Percentiles rank a stretch among this genome's conserved stretches.
Conservation (phyloP, 768 basidiomycete species). For the Russula ochroleuca region DNA sequence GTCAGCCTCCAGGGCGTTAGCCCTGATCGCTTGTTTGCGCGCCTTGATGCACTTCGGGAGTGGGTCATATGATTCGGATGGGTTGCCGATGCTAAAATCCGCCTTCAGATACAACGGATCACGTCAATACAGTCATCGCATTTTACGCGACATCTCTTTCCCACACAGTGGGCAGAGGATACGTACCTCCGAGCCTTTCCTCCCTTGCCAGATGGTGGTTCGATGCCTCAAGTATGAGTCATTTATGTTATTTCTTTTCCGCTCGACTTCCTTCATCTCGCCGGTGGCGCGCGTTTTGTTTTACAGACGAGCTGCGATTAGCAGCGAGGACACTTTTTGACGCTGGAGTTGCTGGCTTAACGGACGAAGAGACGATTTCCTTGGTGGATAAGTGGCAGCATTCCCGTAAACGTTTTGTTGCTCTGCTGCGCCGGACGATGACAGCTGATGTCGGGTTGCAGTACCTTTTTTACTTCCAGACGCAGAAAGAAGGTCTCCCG, state of each 20-base stretch:
- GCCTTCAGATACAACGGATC: slow-evolving; percentile 57
- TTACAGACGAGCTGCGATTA: slow-evolving; percentile 65
- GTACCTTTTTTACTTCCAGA: slow-evolving; percentile 61
- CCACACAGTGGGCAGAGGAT: slow-evolving; percentile 53
- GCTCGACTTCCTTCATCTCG: slow-evolving; percentile 5
- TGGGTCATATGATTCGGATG: slow-evolving; percentile 27
- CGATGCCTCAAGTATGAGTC: slow-evolving; percentile 57
- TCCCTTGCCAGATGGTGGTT: slow-evolving; percentile 76
- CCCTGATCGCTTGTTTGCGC: slow-evolving; percentile 62
- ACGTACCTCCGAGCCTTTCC: slow-evolving; percentile 64
- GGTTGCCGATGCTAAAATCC: slow-evolving; percentile 1
- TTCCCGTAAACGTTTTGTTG: slow-evolving; percentile 43
- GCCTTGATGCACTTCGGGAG: slow-evolving; percentile 71
- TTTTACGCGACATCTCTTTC: slow-evolving; percentile 77
- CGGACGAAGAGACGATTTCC: slow-evolving; percentile 59
- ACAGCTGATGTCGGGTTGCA: slow-evolving; percentile 31
- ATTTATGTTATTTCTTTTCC: neutral
- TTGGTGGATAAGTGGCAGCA: slow-evolving; percentile 63
- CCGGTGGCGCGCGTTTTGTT: neutral
- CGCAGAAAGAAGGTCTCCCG: slow-evolving; percentile 52
- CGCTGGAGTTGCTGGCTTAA: slow-evolving; percentile 59
- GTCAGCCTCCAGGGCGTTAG: slow-evolving; percentile 66
- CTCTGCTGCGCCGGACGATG: slow-evolving; percentile 12
- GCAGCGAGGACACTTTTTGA: slow-evolving; percentile 78
- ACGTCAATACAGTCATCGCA: slow-evolving; percentile 66